phyloP scores from a whole-genome alignment of 257 asterid genomes.

The Hygrophila difformis region DNA sequence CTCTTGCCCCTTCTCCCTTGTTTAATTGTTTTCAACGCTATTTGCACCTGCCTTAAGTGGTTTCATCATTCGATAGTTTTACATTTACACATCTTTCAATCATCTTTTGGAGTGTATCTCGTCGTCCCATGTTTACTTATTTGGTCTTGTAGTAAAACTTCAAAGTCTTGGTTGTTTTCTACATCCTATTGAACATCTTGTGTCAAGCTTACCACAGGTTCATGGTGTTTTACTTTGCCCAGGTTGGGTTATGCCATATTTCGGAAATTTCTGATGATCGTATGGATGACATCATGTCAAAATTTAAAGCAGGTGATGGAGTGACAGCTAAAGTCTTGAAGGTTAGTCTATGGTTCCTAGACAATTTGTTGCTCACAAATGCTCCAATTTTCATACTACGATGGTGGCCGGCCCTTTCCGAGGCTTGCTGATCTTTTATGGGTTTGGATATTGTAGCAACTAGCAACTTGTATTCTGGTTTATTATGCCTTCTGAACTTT shows the following conservation, averaged over 20 bases:
- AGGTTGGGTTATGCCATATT: conserved; percentile 96
- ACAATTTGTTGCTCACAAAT: background rate
- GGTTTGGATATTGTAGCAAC: too few relatives aligned
- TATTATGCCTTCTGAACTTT: too few relatives aligned
- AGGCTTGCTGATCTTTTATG: too few relatives aligned
- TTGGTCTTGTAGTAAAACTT: too few relatives aligned
- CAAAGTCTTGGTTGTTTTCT: too few relatives aligned
- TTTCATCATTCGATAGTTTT: conserved; percentile 1
- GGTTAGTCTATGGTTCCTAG: conserved; percentile 34
- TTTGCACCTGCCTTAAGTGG: background rate
- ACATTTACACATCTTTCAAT: background rate
- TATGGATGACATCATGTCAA: conserved; percentile 37
- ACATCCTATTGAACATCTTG: too few relatives aligned
- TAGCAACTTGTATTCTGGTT: too few relatives aligned
- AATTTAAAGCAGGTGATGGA: conserved; percentile 61
- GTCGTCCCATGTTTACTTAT: too few relatives aligned
- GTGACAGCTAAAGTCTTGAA: conserved; percentile 75
- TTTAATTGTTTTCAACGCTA: background rate
- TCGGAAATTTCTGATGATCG: conserved; percentile 86
- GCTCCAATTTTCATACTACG: too few relatives aligned
- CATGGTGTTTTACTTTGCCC: conserved; percentile 18
- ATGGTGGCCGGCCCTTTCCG: too few relatives aligned
- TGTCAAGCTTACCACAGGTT: too few relatives aligned
- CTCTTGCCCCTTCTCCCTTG: too few relatives aligned
- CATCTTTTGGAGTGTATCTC: background rate